These are phyloP conservation scores for Rhodomyrtus psidioides DNA, from an alignment of 441 rosid species.

Conservation along the genomic window DNA sequence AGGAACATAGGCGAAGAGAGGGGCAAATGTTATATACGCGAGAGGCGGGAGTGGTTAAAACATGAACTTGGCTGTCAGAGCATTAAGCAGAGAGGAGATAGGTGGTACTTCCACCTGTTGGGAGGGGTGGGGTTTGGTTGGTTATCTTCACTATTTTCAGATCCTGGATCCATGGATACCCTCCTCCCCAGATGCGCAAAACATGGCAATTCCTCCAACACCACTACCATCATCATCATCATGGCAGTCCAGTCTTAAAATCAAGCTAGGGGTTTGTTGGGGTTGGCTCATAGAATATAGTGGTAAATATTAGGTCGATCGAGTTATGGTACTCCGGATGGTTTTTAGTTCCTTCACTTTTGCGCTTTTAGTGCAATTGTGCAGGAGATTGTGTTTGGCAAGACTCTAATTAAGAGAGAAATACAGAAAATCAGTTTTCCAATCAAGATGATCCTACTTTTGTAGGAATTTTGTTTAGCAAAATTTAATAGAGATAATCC, in stretches of 20 bases:
- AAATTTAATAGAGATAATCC: no score
- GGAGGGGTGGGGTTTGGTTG: neutral
- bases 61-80: neutral
- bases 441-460: no score
- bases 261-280: no score
- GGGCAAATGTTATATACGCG: neutral
- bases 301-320: no score
- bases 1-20: neutral
- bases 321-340: no score
- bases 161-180: neutral
- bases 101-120: neutral
- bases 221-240: neutral
- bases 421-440: no score
- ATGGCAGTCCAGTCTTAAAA: neutral
- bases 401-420: no score
- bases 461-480: no score
- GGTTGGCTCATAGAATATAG: no score
- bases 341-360: no score
- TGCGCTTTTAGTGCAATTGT: no score
- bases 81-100: neutral
- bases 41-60: neutral
- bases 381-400: no score
- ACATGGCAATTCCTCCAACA: neutral
- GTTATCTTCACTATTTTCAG: neutral
- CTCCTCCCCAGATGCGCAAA: neutral